phyloP scores from a whole-genome alignment of 2,329 filamentous ascomycete species.

The Sporothrix sp. region DNA sequence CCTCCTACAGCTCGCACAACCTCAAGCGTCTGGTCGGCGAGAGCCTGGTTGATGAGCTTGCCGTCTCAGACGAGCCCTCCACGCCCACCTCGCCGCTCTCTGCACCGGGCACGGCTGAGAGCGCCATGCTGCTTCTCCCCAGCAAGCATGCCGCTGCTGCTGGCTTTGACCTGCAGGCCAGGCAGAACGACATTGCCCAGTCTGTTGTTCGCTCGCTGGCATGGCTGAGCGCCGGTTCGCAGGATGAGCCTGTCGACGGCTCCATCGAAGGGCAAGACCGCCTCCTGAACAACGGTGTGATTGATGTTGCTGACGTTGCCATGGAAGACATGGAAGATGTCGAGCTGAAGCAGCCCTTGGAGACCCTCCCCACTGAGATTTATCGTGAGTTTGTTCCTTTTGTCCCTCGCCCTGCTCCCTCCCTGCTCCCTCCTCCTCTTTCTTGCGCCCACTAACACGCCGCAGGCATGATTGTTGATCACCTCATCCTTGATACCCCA shows the following conservation, averaged over 20 bases:
- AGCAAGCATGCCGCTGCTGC: background rate
- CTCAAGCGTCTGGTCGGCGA: conserved; percentile 22
- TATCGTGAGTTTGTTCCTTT: conserved; percentile 45
- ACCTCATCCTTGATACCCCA: conserved; percentile 62
- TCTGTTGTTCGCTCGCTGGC: conserved; percentile 7
- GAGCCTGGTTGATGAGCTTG: conserved; percentile 40
- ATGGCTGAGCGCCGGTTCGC: conserved; percentile 3
- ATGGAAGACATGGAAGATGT: conserved; percentile 9
- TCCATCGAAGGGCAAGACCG: conserved; percentile 2
- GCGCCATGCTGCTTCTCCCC: background rate
- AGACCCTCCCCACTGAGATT: conserved; percentile 60
- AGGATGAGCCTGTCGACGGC: background rate
- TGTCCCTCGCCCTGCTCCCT: too few relatives aligned
- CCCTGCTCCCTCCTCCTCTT: too few relatives aligned
- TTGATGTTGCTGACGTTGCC: conserved; percentile 8
- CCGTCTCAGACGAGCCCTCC: conserved; percentile 38
- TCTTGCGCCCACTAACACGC: too few relatives aligned
- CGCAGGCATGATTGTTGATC: conserved; percentile 61
- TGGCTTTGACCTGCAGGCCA: background rate
- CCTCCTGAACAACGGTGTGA: background rate
- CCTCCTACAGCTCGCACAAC: conserved; percentile 36
- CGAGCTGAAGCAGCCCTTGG: conserved; percentile 31
- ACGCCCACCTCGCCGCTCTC: conserved; percentile 14
- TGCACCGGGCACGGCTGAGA: conserved; percentile 20
- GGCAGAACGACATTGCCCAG: conserved; percentile 1